phyloP scores from a whole-genome alignment of 2,329 filamentous ascomycete species.

The Setomelanomma holmii region DNA sequence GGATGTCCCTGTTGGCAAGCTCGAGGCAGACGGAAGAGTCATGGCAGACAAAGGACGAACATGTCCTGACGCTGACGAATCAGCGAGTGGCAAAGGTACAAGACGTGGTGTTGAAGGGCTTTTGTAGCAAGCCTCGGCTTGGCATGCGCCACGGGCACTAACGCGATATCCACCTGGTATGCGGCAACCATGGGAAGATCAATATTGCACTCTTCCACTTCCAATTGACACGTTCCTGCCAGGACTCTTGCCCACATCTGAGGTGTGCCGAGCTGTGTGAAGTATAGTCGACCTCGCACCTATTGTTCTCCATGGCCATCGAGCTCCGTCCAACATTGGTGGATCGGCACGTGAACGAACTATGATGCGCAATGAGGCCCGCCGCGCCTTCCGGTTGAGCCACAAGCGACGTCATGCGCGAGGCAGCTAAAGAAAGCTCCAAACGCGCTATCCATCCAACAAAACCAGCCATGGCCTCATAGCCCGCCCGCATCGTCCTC shows the following conservation, averaged over 20 bases:
- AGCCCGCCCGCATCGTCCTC: conserved; percentile 4
- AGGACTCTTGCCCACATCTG: no score
- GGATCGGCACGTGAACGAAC: background rate
- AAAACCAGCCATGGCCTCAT: conserved; percentile 18
- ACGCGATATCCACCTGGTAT: background rate
- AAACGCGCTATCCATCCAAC: conserved; percentile 29
- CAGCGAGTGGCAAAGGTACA: conserved; percentile 19
- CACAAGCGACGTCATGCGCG: conserved; percentile 27
- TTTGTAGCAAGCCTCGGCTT: background rate
- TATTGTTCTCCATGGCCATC: background rate
- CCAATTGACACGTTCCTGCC: no score
- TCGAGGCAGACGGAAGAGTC: conserved; percentile 7
- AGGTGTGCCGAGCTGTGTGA: no score
- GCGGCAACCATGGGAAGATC: background rate
- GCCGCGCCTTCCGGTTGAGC: background rate
- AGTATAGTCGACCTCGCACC: no score
- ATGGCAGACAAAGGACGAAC: conserved; percentile 20
- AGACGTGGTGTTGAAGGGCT: background rate
- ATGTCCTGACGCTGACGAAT: conserved; percentile 35
- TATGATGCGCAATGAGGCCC: background rate
- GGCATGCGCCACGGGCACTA: background rate
- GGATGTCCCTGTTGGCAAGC: background rate
- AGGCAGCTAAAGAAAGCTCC: conserved; percentile 22
- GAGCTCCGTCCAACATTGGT: background rate
- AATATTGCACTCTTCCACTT: no score